phyloP scores from a whole-genome alignment of 345 rosid genomes.

The Linum usitatissimum region DNA sequence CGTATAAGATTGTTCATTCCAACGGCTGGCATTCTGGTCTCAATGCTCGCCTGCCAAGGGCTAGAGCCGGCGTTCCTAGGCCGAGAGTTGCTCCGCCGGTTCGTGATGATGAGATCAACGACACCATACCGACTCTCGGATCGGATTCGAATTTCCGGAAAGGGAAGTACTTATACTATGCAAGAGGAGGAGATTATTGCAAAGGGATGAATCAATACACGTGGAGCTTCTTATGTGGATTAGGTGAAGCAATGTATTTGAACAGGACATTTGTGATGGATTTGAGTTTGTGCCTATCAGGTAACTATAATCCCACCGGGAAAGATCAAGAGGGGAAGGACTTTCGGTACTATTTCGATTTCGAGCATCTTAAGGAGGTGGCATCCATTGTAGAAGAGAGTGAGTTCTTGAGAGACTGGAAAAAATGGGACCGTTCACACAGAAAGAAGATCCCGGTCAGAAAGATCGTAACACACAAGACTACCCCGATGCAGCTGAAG shows the following conservation, averaged over 20 bases:
- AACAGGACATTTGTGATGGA: conserved; percentile 91
- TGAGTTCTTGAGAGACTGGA: conserved; percentile 72
- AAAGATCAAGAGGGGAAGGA: conserved; percentile 84
- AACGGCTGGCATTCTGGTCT: conserved; percentile 80
- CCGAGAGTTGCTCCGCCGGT: conserved; percentile 10
- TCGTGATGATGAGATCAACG: conserved; percentile 22
- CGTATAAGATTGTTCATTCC: conserved; percentile 42
- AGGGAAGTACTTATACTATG: conserved; percentile 78
- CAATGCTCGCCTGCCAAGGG: conserved; percentile 52
- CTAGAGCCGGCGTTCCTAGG: conserved; percentile 8
- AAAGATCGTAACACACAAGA: conserved; percentile 61
- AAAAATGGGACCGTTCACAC: conserved; percentile 65
- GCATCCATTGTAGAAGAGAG: conserved; percentile 73
- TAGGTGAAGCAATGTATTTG: conserved; percentile 90
- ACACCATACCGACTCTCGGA: conserved; percentile 21
- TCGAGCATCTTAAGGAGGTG: conserved; percentile 76
- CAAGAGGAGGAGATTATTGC: conserved; percentile 84
- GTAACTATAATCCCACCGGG: conserved; percentile 47
- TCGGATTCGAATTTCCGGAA: conserved; percentile 37
- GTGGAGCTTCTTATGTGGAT: conserved; percentile 95
- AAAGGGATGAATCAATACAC: conserved; percentile 89
- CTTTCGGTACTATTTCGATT: conserved; percentile 77
- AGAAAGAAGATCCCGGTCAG: conserved; percentile 59
- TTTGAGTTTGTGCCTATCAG: conserved; percentile 64
- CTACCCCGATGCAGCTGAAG: conserved; percentile 57